Base-by-base conservation (phyloP, 345 rosid species). In the Citropsis articulata region DNA sequence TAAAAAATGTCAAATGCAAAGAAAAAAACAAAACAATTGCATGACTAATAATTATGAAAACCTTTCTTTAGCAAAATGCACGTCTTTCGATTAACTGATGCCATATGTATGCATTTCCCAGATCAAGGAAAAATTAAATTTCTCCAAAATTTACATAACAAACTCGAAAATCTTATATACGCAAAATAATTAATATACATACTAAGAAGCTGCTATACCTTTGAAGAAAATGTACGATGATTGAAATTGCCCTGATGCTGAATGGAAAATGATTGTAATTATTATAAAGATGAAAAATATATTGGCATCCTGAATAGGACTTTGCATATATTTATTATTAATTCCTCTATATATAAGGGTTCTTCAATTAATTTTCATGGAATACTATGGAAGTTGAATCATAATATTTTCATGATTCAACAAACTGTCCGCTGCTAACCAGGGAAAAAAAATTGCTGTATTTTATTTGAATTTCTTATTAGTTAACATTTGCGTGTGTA, bases 341-440 rank as follows among this genome's bases (percentile, higher is more conserved):
- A 45, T 13, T 45, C 50, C 16, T 45, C 16, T 16, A 53, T 53
- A 53, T 16, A 53, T 16, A 53, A 18, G 57, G n/a, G 7, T 5
- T 16, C 22, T 53, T 53, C 57, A 53, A 53, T 50, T 14, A 18
- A 42, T 45, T 53, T 50, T 1, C 57, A 16, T 53, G 57, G 57
- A 4, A 53, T 18, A 53, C 1, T 18, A 53, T 75, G 87, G 86
- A 78, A 80, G 91, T 81, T 85, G 71, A 45, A 78, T 83, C 91
- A 88, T 88, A 85, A 78, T 68, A 71, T 71, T 82, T 81, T 77
- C 86, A 76, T 86, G 87, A 70, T 59, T 79, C 85, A 86, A 86
- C 91, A 73, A 86, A 83, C 84, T 73, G 42, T 67, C 14, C 35
- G 77, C 42, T 35, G 28, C 67, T 71, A 70, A 59, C 76, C 76